Evolutionary conservation across 2,329 filamentous ascomycete genomes (phyloP), one percentile per base, ranked within the genome.

Genomic region (Aschersonia sp.): DNA sequence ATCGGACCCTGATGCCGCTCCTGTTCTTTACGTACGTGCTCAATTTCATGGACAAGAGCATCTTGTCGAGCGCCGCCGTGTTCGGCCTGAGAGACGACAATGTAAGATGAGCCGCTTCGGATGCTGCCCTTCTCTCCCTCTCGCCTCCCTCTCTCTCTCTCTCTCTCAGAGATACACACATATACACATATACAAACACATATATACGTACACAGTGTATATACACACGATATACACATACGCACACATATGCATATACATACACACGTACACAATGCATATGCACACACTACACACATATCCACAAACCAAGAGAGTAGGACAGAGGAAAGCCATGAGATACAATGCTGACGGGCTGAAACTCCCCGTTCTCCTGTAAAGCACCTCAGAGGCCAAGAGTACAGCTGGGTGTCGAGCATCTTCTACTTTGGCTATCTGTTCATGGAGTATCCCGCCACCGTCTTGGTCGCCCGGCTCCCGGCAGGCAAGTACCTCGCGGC

Each of bases 31-130:
- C 72, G 0, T 79, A 79, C 55, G 71, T 72, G 61, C 58, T 79
- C 52, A 75, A 76, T 52, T 79, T 78, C 51, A 75, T 79, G 66
- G 76, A 80, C 58, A 80, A 79, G 57, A 69, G 69, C 1, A 74
- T 74, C 45, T 55, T 77, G 5, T 73, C 71, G 0, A 74, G 68
- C 51, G 74, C 76, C 0, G 65, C 73, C 5, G 72, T 79, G 0
- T 78, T 79, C 54, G 74, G 73, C 0, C 54, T 77, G n/a, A 60
- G 63, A 5, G 58, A 71, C 4, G 73, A 76, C 51, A 68, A 62
- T 22, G 61, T 63, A 41, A 52, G 56, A n/a, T 14, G 5, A 41
- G 32, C 39, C 12, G 6, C 30, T 10, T 37, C 39, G 3, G 42
- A 47, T 29, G 30, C 32, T 32, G 31, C n/a, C 12, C 14, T 22